Evolutionary conservation across 2,329 filamentous ascomycete genomes (phyloP), one percentile per base, ranked within the genome.

Genomic region (Monilinia polystroma): DNA sequence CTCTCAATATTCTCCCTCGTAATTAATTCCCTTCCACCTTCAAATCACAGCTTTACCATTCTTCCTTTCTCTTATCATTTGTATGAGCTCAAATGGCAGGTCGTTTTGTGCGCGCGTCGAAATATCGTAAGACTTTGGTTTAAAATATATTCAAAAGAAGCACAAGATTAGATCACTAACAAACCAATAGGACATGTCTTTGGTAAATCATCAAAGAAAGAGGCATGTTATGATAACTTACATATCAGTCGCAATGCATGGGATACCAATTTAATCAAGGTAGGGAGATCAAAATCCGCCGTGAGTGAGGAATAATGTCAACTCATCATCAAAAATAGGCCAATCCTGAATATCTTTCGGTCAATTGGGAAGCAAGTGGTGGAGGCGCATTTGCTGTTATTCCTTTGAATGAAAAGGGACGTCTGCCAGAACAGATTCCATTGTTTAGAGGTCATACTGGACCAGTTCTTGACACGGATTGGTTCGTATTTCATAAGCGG

Each of bases 221-320:
- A 99, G 79, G 91, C 92, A 85, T 97, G 93, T 84, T 99, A 98
- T 82, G 95, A 99, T 80, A 98, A 98, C 80, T 83, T 99, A 73
- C 92, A 92, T 78, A 92, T 99, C 80, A 97, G 93, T 77, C 92
- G 90, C 80, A 99, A 99, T 88, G 95, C 95, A 66, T 99, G 95
- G 95, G 95, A 99, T 80, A 97, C 93, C 76, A 99, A 99, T 82
- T 83, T 99, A 77, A 86, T 98, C 81, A 98, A 98, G 90, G 93
- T 96, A 79, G 45, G 72, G 67, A 49, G 35, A 64, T 43, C n/a
- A 59, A 38, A 67, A 56, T 32, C 43, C 20, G 43, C 5, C 23
- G 38, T 47, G 8, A 38, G 35, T n/a, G 49, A 20, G 16, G 63
- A 60, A 35, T 51, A 47, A 52, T 53, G 29, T 57, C 62, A 69